phyloP scores from a whole-genome alignment of 2,329 filamentous ascomycete genomes.

The Ceratocystis eucalypticola region DNA sequence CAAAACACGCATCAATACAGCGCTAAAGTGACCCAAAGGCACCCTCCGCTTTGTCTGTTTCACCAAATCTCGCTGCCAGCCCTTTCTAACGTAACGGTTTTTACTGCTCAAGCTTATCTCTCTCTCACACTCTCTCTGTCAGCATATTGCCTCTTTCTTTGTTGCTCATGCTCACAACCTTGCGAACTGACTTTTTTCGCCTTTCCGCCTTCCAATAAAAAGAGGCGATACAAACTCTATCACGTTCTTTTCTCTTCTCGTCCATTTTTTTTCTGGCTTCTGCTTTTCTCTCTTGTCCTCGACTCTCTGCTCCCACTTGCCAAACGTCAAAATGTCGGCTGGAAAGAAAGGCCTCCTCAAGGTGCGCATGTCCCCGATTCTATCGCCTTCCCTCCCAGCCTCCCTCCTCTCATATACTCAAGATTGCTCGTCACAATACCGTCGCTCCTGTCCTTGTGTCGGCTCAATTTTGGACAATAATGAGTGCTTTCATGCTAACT shows the following conservation, averaged over 20 bases:
- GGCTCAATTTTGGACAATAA: neutral
- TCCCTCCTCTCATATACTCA: neutral
- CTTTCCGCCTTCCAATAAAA: neutral
- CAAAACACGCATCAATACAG: neutral
- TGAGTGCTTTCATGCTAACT: constrained; percentile 2
- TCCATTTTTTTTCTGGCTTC: neutral
- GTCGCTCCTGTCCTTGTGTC: neutral
- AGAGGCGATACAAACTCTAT: neutral
- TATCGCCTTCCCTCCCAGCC: constrained; percentile 12
- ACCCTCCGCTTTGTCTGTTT: neutral
- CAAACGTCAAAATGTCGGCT: constrained; percentile 48
- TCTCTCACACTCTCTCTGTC: neutral
- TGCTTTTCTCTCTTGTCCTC: neutral
- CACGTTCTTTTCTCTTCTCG: constrained; percentile 9
- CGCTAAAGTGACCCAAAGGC: neutral
- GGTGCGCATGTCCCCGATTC: constrained; percentile 36
- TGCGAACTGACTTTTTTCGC: neutral
- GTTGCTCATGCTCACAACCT: neutral
- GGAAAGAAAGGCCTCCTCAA: constrained; percentile 86
- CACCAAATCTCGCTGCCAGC: neutral
- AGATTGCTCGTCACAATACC: neutral
- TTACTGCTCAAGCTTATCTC: constrained; percentile 9
- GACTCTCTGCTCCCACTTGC: neutral
- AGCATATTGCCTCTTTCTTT: neutral
- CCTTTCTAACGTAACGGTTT: neutral